Percentiles rank a stretch among this genome's conserved stretches.
Evolutionary conservation across 306 rosid species (phyloP).

Genomic region (Sicyos edulis): DNA sequence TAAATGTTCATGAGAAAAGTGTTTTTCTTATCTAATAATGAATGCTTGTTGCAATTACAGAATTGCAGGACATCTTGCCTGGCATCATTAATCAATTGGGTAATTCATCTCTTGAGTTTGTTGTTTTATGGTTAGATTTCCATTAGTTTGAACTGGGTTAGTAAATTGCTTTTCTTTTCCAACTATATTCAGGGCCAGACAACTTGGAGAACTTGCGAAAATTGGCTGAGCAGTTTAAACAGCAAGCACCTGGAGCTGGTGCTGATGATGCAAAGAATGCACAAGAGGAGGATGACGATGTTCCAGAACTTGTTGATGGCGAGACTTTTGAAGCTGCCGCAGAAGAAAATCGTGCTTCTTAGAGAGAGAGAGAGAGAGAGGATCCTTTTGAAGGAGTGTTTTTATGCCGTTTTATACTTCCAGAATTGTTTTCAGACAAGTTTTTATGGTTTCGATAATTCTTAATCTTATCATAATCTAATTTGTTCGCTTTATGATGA

Average conservation of each 20-base stretch:
- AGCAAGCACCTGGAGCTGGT: constrained; percentile 64
- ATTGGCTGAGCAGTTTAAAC: constrained; percentile 85
- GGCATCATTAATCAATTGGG: constrained; percentile 88
- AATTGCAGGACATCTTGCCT: constrained; percentile 97
- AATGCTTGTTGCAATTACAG: constrained; percentile 35
- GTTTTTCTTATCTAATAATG: background rate
- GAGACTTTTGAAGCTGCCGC: constrained; percentile 84
- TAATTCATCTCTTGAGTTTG: constrained; percentile 19
- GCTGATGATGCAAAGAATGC: constrained; percentile 35
- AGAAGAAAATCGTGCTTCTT: constrained; percentile 49
- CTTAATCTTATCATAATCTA: too few relatives aligned
- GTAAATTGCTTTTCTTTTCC: background rate
- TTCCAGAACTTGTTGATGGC: constrained; percentile 83
- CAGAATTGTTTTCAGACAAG: too few relatives aligned
- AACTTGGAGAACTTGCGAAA: constrained; percentile 88
- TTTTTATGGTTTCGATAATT: too few relatives aligned
- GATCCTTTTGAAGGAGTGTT: constrained; percentile 5
- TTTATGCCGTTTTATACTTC: constrained; percentile 9
- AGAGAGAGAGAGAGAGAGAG: background rate
- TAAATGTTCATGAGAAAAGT: background rate
- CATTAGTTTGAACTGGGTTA: background rate
- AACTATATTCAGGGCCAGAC: constrained; percentile 62
- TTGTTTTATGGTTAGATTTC: background rate
- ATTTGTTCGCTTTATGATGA: too few relatives aligned
- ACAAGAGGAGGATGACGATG: constrained; percentile 57